These are phyloP conservation scores for Chamaecyparis obtusa DNA, from an alignment of 75 land plant genomes.

Conservation along the genomic window DNA sequence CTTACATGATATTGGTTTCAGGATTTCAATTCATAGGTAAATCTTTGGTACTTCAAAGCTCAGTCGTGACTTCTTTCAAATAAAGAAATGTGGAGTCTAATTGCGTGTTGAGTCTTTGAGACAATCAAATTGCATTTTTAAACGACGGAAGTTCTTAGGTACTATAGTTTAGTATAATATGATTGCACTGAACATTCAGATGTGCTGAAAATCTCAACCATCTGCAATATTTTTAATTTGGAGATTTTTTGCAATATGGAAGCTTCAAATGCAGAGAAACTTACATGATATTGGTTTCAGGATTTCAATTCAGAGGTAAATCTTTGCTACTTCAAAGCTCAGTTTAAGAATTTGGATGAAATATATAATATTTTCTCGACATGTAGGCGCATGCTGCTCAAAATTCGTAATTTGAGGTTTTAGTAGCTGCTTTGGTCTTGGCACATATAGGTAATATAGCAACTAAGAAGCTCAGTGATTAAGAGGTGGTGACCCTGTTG, in stretches of 20 bases:
- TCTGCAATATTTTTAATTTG: not conserved
- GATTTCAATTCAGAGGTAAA: not conserved
- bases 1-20: too few relatives aligned
- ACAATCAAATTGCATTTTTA: not conserved
- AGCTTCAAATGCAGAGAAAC: not conserved
- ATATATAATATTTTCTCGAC: not conserved
- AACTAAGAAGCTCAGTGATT: not conserved
- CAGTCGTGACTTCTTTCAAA: too few relatives aligned
- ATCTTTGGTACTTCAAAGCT: too few relatives aligned
- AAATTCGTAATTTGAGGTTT: not conserved
- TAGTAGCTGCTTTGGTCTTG: not conserved
- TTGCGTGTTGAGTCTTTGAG: not conserved
- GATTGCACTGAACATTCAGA: too few relatives aligned
- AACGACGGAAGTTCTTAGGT: not conserved
- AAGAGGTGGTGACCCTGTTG: not conserved
- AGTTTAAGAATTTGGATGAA: not conserved
- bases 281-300: not conserved
- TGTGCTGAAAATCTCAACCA: not conserved
- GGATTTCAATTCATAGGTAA: too few relatives aligned
- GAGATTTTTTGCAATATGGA: not conserved
- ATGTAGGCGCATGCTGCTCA: not conserved
- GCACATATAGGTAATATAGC: not conserved
- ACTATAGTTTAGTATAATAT: not conserved
- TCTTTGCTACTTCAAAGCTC: not conserved
- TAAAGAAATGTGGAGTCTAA: not conserved